These are phyloP conservation scores for Cytospora paraplurivora DNA, from an alignment of 2,329 filamentous ascomycete species.

Conservation along the genomic window DNA sequence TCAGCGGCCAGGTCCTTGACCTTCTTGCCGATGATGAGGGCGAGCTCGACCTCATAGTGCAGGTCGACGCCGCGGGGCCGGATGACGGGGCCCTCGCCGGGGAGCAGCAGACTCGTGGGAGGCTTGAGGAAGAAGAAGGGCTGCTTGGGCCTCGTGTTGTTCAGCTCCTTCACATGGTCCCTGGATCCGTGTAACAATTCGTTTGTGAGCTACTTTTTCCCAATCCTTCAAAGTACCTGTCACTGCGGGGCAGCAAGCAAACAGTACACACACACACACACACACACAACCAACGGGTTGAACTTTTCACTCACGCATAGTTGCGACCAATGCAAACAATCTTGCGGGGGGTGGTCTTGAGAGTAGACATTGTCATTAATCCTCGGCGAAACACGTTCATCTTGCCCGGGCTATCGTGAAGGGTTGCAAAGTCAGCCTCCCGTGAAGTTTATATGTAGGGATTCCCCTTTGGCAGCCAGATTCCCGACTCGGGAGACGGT, in stretches of 20 bases:
- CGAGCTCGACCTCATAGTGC: slow-evolving; percentile 95
- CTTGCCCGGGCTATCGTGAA: slow-evolving; percentile 11
- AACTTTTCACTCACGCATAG: slow-evolving; percentile 71
- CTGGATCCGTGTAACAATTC: slow-evolving; percentile 48
- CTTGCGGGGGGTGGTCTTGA: slow-evolving; percentile 60
- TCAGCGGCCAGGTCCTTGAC: slow-evolving; percentile 73
- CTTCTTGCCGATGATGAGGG: slow-evolving; percentile 81
- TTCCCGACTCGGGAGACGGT: background rate
- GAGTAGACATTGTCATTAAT: slow-evolving; percentile 40
- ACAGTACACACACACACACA: too few species aligned
- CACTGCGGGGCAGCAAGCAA: slow-evolving; percentile 3
- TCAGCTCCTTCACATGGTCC: slow-evolving; percentile 91
- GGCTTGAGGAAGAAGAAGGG: slow-evolving; percentile 99
- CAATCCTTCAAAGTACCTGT: background rate
- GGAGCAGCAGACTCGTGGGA: slow-evolving; percentile 79
- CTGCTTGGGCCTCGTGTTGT: slow-evolving; percentile 84
- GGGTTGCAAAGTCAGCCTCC: background rate
- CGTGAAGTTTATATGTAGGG: background rate
- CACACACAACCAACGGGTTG: too few species aligned
- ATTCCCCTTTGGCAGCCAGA: background rate
- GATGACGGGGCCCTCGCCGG: slow-evolving; percentile 76
- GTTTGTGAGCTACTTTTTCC: slow-evolving; percentile 10
- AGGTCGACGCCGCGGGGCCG: slow-evolving; percentile 80
- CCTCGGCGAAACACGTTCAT: slow-evolving; percentile 35
- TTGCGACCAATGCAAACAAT: slow-evolving; percentile 87